Conservation (phyloP, 371 early-diverging fungal species). For the Mortierella sp. region DNA sequence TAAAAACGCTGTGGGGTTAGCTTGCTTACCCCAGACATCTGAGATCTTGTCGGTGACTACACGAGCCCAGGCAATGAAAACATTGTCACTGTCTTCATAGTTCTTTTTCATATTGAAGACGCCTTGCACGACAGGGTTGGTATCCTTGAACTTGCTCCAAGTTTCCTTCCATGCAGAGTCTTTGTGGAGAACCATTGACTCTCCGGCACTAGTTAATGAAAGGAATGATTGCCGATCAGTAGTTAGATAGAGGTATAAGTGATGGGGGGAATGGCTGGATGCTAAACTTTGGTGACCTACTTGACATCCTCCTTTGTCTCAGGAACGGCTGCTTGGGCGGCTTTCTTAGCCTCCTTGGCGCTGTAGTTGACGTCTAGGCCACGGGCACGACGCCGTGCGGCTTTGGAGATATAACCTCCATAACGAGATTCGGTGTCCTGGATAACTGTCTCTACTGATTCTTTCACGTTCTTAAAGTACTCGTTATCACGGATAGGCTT, state of each 20-base stretch:
- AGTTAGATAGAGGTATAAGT: background rate
- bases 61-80: slow-evolving; percentile 86
- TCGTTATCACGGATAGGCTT: slow-evolving; percentile 84
- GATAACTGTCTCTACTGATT: slow-evolving; percentile 77
- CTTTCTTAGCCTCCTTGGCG: slow-evolving; percentile 54
- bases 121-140: slow-evolving; percentile 87
- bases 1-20: background rate
- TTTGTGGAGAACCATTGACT: slow-evolving; percentile 90
- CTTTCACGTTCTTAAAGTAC: slow-evolving; percentile 79
- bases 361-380: slow-evolving; percentile 62
- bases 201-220: slow-evolving; percentile 79
- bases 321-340: slow-evolving; percentile 29
- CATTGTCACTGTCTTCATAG: slow-evolving; percentile 93
- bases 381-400: slow-evolving; percentile 73
- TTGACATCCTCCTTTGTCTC: slow-evolving; percentile 56
- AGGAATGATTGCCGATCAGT: background rate
- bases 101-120: slow-evolving; percentile 82
- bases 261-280: background rate
- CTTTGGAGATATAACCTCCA: slow-evolving; percentile 84
- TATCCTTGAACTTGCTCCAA: slow-evolving; percentile 94
- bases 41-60: slow-evolving; percentile 83
- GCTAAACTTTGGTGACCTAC: slow-evolving; percentile 23
- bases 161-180: slow-evolving; percentile 92
- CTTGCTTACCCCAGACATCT: slow-evolving; percentile 74
- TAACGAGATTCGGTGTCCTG: slow-evolving; percentile 83